Base-by-base conservation (phyloP, 495 filamentous ascomycete genomes). In the Aspergillus carlsbadensis region DNA sequence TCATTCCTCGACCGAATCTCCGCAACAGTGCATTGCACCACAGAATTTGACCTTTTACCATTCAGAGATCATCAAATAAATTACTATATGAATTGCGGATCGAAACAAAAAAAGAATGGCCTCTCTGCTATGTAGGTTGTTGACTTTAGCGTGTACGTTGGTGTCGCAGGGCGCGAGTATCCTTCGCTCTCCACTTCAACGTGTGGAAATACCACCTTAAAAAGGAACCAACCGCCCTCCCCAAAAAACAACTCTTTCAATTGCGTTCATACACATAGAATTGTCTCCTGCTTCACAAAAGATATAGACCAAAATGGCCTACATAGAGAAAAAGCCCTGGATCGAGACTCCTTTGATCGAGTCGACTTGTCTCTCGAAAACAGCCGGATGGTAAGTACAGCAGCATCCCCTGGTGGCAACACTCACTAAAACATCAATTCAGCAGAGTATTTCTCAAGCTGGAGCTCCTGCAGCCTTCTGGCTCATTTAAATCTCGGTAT, bases 401-500 rank as follows among this genome's bases (percentile, higher is more conserved):
- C 24, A 14, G n/a, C 2, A 13, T 15, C 45, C 26, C 7, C 14
- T 15, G 11, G 47, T 20, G 36, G 13, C 6, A n/a, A 7, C n/a
- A 7, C 10, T 45, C 29, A 48, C 20, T 58, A 56, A 57, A 54
- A 53, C 18, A 1, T 54, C 55, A 47, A 51, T 63, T 46, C 53
- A 87, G 85, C 66, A 81, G 82, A 65, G 81, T 98, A 64, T 92
- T 87, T 68, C 86, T 98, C 64, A 98, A 98, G 70, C 80, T 96
- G 40, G 93, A 98, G 44, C 86, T 87, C 62, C 81, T 93, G 51
- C 93, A 98, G 64, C 93, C 93, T 2, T 87, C 87, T 0, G 91
- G 90, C 33, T 93, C 90, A 6, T 98, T 96, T 81, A 98, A 96
- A 70, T 94, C 92, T 10, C 84, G 91, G 78, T 83, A 72, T n/a